Conservation (phyloP, 163 green algal genomes). For the Chlamydomonas reinhardtii region DNA sequence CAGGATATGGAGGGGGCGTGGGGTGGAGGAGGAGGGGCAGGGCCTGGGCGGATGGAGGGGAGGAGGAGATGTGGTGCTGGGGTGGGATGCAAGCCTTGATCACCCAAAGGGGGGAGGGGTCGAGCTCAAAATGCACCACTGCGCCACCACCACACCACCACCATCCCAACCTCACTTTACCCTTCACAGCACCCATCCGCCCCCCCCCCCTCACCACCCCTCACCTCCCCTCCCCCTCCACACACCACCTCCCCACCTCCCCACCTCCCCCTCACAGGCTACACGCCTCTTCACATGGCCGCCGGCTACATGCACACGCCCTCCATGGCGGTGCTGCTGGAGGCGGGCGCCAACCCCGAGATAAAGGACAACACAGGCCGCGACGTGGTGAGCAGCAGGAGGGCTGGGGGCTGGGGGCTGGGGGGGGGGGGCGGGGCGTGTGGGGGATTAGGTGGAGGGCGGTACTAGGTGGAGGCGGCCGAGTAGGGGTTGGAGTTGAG, state of each 20-base stretch:
- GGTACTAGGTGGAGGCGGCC: too few relatives aligned
- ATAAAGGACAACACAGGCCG: constrained; percentile 81
- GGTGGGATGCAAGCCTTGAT: too few relatives aligned
- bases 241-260: too few relatives aligned
- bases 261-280: constrained; percentile 64
- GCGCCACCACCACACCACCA: neutral
- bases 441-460: neutral
- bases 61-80: neutral
- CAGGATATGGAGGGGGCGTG: neutral
- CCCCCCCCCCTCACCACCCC: too few relatives aligned
- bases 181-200: too few relatives aligned
- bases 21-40: neutral
- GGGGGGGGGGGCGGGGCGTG: neutral
- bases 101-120: too few relatives aligned
- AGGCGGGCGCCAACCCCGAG: constrained; percentile 87
- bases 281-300: constrained; percentile 97
- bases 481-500: too few relatives aligned
- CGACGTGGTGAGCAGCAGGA: constrained; percentile 65
- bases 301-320: constrained; percentile 89
- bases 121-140: too few relatives aligned
- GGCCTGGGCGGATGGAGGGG: neutral
- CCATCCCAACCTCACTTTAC: neutral
- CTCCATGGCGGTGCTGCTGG: constrained; percentile 83
- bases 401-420: neutral
- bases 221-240: too few relatives aligned